Evolutionary conservation across 352 stramenopile genomes (phyloP), one percentile per base, ranked within the genome.

Genomic region (Phytophthora quininea): DNA sequence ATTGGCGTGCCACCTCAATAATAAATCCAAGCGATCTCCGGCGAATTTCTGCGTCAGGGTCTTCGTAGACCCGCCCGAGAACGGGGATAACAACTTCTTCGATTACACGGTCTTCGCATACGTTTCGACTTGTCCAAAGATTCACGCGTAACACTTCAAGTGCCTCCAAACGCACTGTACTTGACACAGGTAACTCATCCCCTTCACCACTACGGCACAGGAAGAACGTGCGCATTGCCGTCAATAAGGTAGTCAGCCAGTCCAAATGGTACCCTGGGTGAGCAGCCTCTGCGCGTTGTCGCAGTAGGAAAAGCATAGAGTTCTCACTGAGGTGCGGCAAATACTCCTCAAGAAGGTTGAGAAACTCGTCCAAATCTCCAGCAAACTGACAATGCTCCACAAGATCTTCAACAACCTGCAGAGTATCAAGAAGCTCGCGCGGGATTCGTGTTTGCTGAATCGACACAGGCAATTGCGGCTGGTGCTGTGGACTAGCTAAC

Each of bases 71-170:
- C 31, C 86, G 74, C 7, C 64, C 58, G 33, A 96, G 67, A 29
- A 76, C 82, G 15, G 89, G 89, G 24, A 96, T 62, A 12, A 96
- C 51, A 10, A 96, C 79, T 66, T 96, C 86, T 74, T 96, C 88
- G 33, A 96, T 87, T 9, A 96, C 84, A 27, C 86, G 82, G 51
- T 95, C 88, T 63, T 96, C 89, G 51, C 84, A 94, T 5, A 95
- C 79, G 61, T 93, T 88, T 12, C 86, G 80, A 67, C 89, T 93
- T 42, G 82, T 80, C 56, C 74, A 86, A 15, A 96, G 64, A 43
- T 89, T 96, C n/a, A 80, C 67, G 24, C 86, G 76, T 0, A 96
- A 73, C 30, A 92, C 58, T 32, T 88, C 74, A 30, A 96, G 75
- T 3, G 89, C 84, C 54, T 93, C 78, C 43, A 92, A 67, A 0